phyloP scores from a whole-genome alignment of 2,329 filamentous ascomycete genomes.

The Colletotrichum viniferum region DNA sequence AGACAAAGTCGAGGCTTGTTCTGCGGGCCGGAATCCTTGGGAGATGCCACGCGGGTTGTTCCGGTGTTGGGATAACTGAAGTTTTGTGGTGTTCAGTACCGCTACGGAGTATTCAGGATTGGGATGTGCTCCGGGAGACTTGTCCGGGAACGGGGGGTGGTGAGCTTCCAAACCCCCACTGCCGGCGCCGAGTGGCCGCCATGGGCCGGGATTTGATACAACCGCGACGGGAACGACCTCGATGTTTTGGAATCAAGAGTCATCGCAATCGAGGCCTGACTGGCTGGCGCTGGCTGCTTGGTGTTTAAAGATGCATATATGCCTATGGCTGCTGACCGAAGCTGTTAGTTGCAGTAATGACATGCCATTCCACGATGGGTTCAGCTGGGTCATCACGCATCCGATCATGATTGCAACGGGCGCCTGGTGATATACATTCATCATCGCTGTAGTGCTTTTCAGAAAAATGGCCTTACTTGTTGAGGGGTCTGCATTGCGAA shows the following conservation, averaged over 20 bases:
- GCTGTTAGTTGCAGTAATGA: not conserved
- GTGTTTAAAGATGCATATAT: not conserved
- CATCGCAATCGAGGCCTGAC: not conserved
- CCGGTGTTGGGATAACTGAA: slow-evolving; percentile 23
- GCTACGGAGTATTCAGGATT: not conserved
- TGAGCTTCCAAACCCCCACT: not conserved
- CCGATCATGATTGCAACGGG: not conserved
- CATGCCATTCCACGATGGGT: not conserved
- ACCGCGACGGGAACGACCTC: not conserved
- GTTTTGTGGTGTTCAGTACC: not conserved
- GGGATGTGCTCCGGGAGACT: not conserved
- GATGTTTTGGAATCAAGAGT: not conserved
- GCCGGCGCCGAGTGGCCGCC: not conserved
- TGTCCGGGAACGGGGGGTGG: not conserved
- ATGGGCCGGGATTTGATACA: not conserved
- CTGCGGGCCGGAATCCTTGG: slow-evolving; percentile 42
- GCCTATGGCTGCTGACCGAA: not conserved
- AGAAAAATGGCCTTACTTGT: not conserved
- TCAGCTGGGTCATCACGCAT: not conserved
- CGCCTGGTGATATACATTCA: not conserved
- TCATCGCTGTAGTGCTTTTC: not conserved
- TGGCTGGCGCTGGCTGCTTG: not conserved
- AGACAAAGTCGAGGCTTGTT: slow-evolving; percentile 46
- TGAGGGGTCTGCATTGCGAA: not conserved
- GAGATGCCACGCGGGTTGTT: slow-evolving; percentile 41